Evolutionary conservation across 176 grass and related monocot species (phyloP), one percentile per base, ranked within the genome.

Genomic region (Bothriochloa decipiens): DNA sequence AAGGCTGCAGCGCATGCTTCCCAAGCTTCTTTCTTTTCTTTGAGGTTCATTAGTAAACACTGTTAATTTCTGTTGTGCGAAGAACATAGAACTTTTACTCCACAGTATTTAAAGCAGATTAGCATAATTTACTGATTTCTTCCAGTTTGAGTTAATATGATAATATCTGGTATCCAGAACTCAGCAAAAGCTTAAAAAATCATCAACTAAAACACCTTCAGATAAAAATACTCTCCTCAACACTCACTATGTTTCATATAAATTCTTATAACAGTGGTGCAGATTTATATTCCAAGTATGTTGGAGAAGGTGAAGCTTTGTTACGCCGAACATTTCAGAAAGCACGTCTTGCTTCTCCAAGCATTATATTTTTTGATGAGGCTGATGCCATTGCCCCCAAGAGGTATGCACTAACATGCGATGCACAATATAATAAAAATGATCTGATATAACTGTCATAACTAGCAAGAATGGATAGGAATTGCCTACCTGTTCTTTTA

Each of bases 11-110:
- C 93, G 18, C 74, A 89, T 92, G 96, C 96, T 37, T 82, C 96
- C 49, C 92, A 93, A 87, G 91, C 93, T 72, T 95, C 96, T 78
- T 98, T 95, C 89, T 98, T 98, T 90, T 98, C 96, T 22, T 87
- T 98, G 67, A 95, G 96, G 96, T 95, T 73, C 0, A 20, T 74
- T 16, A 41, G 28, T 17, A 62, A 41, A 81, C n/a, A 39, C 37
- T 27, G 0, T 77, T 18, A 60, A 32, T 7, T 64, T 64, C 16
- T 29, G 62, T 7, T 25, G 47, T 65, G 16, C 4, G 1, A 60
- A 69, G 26, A 82, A 64, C 29, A 17, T 77, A 71, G 42, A 32
- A 9, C 27, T 23, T 71, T 71, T 71, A 15, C 36, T 3, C 37
- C 29, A 27, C 12, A 18, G 11, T 32, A 28, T 81, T 57, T 72